phyloP scores from a whole-genome alignment of 2,329 filamentous ascomycete species.

The Colletotrichum shisoi region DNA sequence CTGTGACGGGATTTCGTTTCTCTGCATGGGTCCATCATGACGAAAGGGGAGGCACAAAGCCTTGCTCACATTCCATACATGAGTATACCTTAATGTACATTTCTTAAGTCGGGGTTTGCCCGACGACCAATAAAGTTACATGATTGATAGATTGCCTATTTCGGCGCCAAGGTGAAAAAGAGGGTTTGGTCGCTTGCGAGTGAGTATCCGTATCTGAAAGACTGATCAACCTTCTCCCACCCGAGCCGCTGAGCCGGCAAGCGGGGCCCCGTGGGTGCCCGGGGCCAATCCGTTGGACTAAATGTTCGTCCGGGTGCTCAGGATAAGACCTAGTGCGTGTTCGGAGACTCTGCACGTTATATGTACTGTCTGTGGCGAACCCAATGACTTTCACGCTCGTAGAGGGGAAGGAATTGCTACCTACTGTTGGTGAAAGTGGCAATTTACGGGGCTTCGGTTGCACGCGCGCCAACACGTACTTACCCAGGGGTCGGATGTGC shows the following conservation, averaged over 20 bases:
- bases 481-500: not conserved
- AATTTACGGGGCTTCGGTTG: no score
- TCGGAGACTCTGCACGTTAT: no score
- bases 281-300: constrained; percentile 14
- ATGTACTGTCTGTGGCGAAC: no score
- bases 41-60: not conserved
- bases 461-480: no score
- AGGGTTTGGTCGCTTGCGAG: not conserved
- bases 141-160: not conserved
- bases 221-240: not conserved
- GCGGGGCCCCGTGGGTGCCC: not conserved
- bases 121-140: not conserved
- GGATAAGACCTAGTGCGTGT: no score
- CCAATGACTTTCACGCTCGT: no score
- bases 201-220: no score
- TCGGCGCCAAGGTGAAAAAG: not conserved
- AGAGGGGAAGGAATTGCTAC: no score
- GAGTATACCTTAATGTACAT: constrained; percentile 6
- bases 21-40: not conserved
- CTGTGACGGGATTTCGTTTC: not conserved
- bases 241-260: not conserved
- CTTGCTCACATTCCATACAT: not conserved
- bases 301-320: constrained; percentile 24
- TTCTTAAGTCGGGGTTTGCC: not conserved
- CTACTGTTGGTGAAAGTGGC: no score